A percentile compares a stretch with the other conserved stretches of the same genome.
Evolutionary conservation across 1,284 basidiomycete genomes (phyloP).

Genomic region (Cryptococcus maquisensis): DNA sequence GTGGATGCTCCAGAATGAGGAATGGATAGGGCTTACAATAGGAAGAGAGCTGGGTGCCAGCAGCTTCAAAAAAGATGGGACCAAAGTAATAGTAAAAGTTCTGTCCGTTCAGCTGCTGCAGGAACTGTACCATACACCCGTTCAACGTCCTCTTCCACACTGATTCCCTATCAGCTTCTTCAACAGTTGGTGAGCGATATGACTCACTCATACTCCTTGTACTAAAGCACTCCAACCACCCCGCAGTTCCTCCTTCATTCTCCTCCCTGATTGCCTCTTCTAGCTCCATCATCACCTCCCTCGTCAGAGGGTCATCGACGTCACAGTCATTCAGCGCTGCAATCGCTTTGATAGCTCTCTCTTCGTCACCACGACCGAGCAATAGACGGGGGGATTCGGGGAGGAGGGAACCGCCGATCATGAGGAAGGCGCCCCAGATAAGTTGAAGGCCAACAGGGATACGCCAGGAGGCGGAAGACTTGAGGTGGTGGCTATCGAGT

Average conservation of each 20-base stretch:
- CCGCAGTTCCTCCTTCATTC: constrained; percentile 71
- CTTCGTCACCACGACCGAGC: constrained; percentile 35
- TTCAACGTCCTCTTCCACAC: constrained; percentile 25
- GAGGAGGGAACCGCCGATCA: constrained; percentile 65
- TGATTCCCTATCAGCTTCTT: not conserved
- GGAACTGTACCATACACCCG: constrained; percentile 71
- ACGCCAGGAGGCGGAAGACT: constrained; percentile 64
- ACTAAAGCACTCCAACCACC: constrained; percentile 74
- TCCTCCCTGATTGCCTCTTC: constrained; percentile 56
- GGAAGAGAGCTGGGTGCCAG: constrained; percentile 62
- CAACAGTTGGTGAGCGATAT: not conserved
- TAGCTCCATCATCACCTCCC: constrained; percentile 65
- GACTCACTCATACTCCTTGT: constrained; percentile 57
- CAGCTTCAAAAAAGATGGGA: constrained; percentile 74
- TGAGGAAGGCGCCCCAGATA: constrained; percentile 29
- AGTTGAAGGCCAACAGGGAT: constrained; percentile 46
- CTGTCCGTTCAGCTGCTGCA: constrained; percentile 63
- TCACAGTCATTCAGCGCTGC: constrained; percentile 63
- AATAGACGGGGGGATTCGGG: constrained; percentile 60
- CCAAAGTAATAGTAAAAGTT: constrained; percentile 46
- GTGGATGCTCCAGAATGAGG: not conserved
- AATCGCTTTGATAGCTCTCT: constrained; percentile 60
- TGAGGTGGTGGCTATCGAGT: constrained; percentile 51
- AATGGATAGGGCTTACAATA: constrained; percentile 45
- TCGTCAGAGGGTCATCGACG: constrained; percentile 60